These are phyloP conservation scores for Solanum clarkiae DNA, from an alignment of 257 asterid genomes.

Conservation along the genomic window DNA sequence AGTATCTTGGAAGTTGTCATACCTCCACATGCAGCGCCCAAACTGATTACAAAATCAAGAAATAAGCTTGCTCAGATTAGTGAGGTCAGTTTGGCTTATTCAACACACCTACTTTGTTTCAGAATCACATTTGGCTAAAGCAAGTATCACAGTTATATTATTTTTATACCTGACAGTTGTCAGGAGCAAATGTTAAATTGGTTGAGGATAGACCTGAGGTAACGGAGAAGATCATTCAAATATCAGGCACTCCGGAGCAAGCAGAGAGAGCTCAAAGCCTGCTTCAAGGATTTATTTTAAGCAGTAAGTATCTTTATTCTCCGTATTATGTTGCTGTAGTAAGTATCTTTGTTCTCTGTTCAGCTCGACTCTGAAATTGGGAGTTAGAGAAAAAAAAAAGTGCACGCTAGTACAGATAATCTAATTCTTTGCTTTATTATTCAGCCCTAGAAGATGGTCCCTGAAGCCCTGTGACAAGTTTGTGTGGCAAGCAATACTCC, in stretches of 20 bases:
- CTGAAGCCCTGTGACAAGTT: constrained; percentile 3
- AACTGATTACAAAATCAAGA: constrained; percentile 58
- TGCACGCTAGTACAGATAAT: neutral
- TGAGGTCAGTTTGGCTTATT: constrained; percentile 37
- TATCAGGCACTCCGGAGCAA: constrained; percentile 92
- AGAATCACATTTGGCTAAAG: neutral
- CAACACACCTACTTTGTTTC: neutral
- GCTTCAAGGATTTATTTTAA: constrained; percentile 92
- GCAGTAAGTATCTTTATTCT: constrained; percentile 48
- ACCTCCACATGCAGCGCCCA: constrained; percentile 72
- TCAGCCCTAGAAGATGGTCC: constrained; percentile 77
- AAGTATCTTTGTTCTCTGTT: constrained; percentile 17
- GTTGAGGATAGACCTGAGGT: constrained; percentile 56
- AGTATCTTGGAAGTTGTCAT: constrained; percentile 81
- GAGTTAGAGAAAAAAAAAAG: neutral
- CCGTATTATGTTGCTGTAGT: neutral
- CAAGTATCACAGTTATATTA: neutral
- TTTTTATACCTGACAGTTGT: constrained; percentile 35
- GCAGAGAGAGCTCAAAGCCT: constrained; percentile 94
- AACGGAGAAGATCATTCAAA: constrained; percentile 64
- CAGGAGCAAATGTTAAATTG: constrained; percentile 80
- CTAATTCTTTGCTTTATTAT: neutral
- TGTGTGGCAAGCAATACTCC: neutral
- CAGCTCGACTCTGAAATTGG: neutral
- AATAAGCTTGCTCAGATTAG: constrained; percentile 71